Evolutionary conservation across 148 eudicot genomes (phyloP), one percentile per base, ranked within the genome.

Genomic region (Nepenthes gracilis): DNA sequence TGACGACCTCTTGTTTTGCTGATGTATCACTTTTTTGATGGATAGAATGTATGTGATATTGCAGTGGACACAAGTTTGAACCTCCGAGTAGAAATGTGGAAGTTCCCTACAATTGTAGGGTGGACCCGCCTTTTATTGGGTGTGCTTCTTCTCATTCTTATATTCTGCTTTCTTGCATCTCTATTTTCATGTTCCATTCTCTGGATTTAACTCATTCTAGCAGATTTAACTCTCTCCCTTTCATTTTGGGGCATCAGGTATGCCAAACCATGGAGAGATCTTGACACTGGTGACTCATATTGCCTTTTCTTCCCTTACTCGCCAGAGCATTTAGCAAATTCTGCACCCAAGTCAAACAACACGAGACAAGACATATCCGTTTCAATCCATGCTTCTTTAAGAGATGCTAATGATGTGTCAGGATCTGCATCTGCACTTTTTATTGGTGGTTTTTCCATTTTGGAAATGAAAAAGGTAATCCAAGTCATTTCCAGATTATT

Each of bases 281-380:
- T 71, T 68, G 74, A 75, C 54, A 79, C 80, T 55, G 86, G 88
- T 53, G 75, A 70, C 43, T 64, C 73, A 47, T 75, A 79, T 69
- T 86, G 95, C 72, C 75, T 82, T n/a, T 86, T 90, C 80, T 90
- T 80, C 67, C 97, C 97, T 59, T 70, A 82, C 74, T 72, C 87
- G 70, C 90, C 97, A 35, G 83, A 82, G 68, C 81, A 84, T 74
- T 70, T 90, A 58, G 78, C 64, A 48, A 85, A 48, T 50, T 51
- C 75, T 53, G 47, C 72, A 58, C 76, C 87, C 55, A 79, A 67
- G 53, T 67, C 75, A 15, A 52, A 47, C 11, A 76, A 74, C 63
- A 77, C 49, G 54, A 66, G 77, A 50, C 74, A 58, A 35, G 79
- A 64, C 63, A 67, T 80, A 56, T 66, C 75, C 47, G 60, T 90